These are phyloP conservation scores for Haplosporangium sp. DNA, from an alignment of 371 early-diverging fungal genomes.

Conservation along the genomic window DNA sequence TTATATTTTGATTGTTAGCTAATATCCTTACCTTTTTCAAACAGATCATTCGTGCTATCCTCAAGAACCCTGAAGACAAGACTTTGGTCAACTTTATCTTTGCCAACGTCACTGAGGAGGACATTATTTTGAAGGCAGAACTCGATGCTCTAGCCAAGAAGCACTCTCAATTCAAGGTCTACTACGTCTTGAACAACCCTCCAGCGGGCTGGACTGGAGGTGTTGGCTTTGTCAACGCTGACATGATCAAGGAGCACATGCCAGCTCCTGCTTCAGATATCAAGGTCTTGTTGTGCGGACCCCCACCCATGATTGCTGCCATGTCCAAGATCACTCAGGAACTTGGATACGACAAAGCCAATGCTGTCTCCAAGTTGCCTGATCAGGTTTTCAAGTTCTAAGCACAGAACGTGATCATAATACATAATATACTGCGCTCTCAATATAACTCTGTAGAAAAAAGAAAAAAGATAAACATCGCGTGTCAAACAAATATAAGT, in stretches of 20 bases:
- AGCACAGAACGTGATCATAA: neutral
- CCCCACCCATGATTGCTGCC: conserved; percentile 93
- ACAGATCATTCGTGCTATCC: conserved; percentile 85
- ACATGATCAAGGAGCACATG: conserved; percentile 80
- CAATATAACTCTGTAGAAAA: neutral
- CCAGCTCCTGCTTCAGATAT: conserved; percentile 83
- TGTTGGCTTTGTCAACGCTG: conserved; percentile 87
- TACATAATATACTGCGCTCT: neutral
- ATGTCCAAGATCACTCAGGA: conserved; percentile 78
- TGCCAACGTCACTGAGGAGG: conserved; percentile 92
- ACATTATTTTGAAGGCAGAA: conserved; percentile 89
- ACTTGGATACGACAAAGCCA: conserved; percentile 82
- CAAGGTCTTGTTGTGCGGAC: conserved; percentile 96
- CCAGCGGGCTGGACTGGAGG: conserved; percentile 89
- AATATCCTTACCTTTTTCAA: neutral
- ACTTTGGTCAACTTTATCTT: conserved; percentile 88
- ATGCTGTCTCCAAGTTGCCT: conserved; percentile 85
- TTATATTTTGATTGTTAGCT: neutral
- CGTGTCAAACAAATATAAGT: neutral
- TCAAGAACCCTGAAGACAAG: conserved; percentile 87
- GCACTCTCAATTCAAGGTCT: conserved; percentile 85
- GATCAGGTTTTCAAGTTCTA: conserved; percentile 95
- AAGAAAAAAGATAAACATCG: conserved; percentile 1
- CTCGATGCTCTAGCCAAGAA: conserved; percentile 82
- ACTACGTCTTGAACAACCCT: conserved; percentile 89